phyloP scores from a whole-genome alignment of 148 eudicot genomes.

The Chenopodium album region DNA sequence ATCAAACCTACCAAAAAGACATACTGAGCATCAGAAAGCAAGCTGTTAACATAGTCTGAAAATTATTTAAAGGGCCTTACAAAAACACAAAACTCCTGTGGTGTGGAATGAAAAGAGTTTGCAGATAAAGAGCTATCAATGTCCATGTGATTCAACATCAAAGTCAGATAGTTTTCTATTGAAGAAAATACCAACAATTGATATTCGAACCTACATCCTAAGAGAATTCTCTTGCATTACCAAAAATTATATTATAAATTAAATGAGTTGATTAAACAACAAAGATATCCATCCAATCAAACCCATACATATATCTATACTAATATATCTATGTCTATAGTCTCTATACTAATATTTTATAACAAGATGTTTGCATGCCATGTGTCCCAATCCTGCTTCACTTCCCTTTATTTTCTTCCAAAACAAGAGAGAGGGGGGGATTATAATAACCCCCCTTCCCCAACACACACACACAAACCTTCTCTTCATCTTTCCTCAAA shows the following conservation, averaged over 20 bases:
- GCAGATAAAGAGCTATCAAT: not conserved
- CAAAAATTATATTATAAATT: not conserved
- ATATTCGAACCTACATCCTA: not conserved
- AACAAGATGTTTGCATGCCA: no score
- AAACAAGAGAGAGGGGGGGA: no score
- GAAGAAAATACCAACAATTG: not conserved
- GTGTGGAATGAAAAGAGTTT: not conserved
- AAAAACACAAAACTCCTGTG: not conserved
- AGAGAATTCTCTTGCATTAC: not conserved
- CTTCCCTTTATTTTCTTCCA: no score
- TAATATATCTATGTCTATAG: no score
- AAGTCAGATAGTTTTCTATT: not conserved
- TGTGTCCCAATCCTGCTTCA: no score
- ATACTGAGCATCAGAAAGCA: not conserved
- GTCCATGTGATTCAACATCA: not conserved
- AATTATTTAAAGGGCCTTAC: not conserved
- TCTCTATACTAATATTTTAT: no score
- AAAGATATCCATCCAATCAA: not conserved
- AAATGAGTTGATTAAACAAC: not conserved
- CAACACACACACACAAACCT: no score
- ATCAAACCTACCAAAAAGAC: conserved; percentile 34
- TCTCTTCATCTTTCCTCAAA: no score
- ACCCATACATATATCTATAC: not conserved
- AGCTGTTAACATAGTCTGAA: conserved; percentile 1
- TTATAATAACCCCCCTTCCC: no score